A percentile compares a stretch with the other conserved stretches of the same genome.
Conservation (phyloP, 2,329 filamentous ascomycete genomes). For the Xylaria sp. region DNA sequence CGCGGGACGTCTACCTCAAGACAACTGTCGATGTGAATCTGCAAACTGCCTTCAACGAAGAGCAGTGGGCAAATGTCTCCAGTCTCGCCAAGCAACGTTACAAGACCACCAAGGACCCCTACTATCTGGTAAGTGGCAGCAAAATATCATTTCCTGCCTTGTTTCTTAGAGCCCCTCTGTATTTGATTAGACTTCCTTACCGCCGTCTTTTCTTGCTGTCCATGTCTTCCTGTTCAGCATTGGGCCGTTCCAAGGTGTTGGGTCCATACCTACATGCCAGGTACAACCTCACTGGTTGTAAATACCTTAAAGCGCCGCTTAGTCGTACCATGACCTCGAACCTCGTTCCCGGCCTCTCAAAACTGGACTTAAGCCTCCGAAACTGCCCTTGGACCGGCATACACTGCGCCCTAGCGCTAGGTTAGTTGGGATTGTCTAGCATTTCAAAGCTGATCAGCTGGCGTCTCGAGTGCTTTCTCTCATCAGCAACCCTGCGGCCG, state of each 20-base stretch:
- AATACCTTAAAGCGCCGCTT: conserved; percentile 1
- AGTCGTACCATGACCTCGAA: not conserved
- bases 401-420: not conserved
- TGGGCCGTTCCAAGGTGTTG: too few species aligned
- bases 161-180: too few species aligned
- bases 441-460: not conserved
- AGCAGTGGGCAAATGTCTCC: conserved; percentile 55
- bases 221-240: too few species aligned
- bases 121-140: conserved; percentile 52
- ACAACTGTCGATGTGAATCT: conserved; percentile 45
- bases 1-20: conserved; percentile 17
- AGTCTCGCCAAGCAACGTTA: conserved; percentile 56
- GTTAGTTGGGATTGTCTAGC: not conserved
- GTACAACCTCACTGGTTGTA: too few species aligned
- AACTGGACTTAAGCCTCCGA: not conserved
- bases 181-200: too few species aligned
- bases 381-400: not conserved
- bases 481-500: too few species aligned
- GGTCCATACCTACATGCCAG: too few species aligned
- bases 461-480: too few species aligned
- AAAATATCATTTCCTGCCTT: not conserved
- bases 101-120: conserved; percentile 54
- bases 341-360: not conserved
- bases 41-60: conserved; percentile 56
- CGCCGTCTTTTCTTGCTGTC: too few species aligned